These are phyloP conservation scores for Gryganskiella cystojenkinii DNA, from an alignment of 192 early-diverging fungal genomes.

Conservation along the genomic window DNA sequence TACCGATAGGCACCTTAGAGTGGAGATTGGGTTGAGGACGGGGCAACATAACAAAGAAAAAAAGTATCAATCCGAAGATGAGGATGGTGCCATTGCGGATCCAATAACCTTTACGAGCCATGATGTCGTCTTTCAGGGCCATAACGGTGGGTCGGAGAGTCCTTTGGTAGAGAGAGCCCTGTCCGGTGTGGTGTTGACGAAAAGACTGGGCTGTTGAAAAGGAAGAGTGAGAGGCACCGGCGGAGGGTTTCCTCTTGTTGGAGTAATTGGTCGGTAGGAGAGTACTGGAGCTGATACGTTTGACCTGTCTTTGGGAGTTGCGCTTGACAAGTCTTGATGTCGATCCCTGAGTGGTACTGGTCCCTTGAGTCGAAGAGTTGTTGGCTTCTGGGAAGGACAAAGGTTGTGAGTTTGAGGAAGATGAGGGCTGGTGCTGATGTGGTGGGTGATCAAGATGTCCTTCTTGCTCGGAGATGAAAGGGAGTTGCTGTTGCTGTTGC, in stretches of 20 bases:
- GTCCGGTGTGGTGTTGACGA: constrained; percentile 1
- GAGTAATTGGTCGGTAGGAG: constrained; percentile 36
- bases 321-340: constrained; percentile 21
- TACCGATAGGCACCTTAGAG: constrained; percentile 22
- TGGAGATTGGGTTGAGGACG: constrained; percentile 35
- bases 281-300: constrained; percentile 34
- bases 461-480: neutral
- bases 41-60: constrained; percentile 51
- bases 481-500: constrained; percentile 5
- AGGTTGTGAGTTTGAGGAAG: neutral
- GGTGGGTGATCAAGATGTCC: neutral
- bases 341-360: too few relatives aligned
- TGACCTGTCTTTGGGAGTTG: constrained; percentile 24
- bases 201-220: neutral
- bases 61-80: constrained; percentile 34
- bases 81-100: constrained; percentile 50
- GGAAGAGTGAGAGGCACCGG: neutral
- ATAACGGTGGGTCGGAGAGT: constrained; percentile 23
- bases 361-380: neutral
- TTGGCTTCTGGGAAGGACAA: neutral
- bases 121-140: constrained; percentile 35
- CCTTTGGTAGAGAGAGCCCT: neutral
- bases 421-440: neutral
- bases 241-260: constrained; percentile 13
- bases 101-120: constrained; percentile 54